These are phyloP conservation scores for Curvularia lunata DNA, from an alignment of 2,329 filamentous ascomycete genomes.

Conservation along the genomic window DNA sequence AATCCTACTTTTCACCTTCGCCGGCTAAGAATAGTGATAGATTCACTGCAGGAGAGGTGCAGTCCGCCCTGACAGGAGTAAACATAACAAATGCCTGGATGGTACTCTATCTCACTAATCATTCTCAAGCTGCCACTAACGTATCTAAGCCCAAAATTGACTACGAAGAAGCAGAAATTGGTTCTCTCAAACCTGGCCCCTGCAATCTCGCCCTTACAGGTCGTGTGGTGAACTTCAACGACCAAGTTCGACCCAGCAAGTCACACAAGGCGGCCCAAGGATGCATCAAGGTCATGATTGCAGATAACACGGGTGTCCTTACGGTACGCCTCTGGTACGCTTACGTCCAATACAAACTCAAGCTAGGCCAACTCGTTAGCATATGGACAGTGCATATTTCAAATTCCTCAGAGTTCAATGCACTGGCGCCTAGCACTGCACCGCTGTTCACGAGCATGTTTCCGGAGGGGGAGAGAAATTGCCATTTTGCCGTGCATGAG, in stretches of 20 bases:
- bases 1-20: conserved; percentile 51
- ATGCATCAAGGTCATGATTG: conserved; percentile 62
- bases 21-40: conserved; percentile 54
- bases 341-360: conserved; percentile 50
- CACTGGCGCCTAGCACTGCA: conserved; percentile 53
- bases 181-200: conserved; percentile 58
- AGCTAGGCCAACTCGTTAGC: conserved; percentile 61
- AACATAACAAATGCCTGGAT: conserved; percentile 32
- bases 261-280: conserved; percentile 56
- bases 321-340: conserved; percentile 63
- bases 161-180: conserved; percentile 58
- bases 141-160: conserved; percentile 52
- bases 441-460: conserved; percentile 63
- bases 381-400: conserved; percentile 65
- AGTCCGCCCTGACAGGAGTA: conserved; percentile 39
- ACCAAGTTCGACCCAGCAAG: conserved; percentile 52
- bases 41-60: conserved; percentile 59
- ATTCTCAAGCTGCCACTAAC: conserved; percentile 8
- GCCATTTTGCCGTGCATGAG: conserved; percentile 62
- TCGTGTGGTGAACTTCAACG: conserved; percentile 62
- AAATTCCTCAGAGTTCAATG: conserved; percentile 51
- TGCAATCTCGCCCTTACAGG: conserved; percentile 60
- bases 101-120: conserved; percentile 5
- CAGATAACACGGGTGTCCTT: conserved; percentile 62
- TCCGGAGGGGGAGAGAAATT: conserved; percentile 61